These are phyloP conservation scores for Ceratobasidium sp. DNA, from an alignment of 1,284 basidiomycete species.

Conservation along the genomic window DNA sequence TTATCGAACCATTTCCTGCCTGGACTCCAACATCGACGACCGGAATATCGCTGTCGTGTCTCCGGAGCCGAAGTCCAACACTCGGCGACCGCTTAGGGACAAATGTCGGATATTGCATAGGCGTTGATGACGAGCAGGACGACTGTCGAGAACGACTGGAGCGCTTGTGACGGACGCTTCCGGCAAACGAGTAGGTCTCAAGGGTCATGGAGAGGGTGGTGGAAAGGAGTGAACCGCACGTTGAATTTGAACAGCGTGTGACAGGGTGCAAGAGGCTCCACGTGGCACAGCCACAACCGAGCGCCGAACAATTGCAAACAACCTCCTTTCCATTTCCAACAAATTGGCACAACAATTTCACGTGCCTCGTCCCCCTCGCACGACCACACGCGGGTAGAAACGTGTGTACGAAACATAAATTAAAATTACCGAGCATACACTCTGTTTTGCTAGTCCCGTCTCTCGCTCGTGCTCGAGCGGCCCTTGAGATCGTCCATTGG, in stretches of 20 bases:
- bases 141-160: conserved; percentile 10
- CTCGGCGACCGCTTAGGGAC: conserved; percentile 18
- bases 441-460: conserved; percentile 16
- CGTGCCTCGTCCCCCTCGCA: conserved; percentile 5
- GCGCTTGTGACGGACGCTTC: conserved; percentile 8
- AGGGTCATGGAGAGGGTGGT: conserved; percentile 23
- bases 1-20: not conserved
- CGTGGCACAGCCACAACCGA: not conserved
- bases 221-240: not conserved
- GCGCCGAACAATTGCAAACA: not conserved
- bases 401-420: not conserved
- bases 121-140: not conserved
- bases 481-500: conserved; percentile 60
- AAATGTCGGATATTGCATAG: not conserved
- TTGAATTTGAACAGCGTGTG: too few relatives aligned
- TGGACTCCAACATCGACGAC: conserved; percentile 23
- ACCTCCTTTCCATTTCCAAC: not conserved
- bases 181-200: conserved; percentile 3
- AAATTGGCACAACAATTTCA: not conserved
- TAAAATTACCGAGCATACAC: conserved; percentile 12
- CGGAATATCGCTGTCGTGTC: conserved; percentile 1
- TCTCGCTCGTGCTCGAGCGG: not conserved
- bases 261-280: too few relatives aligned
- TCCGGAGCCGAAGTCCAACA: conserved; percentile 13
- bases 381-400: not conserved